These are phyloP conservation scores for Candida sp. DNA, from an alignment of 1,139 yeast species.

Conservation along the genomic window DNA sequence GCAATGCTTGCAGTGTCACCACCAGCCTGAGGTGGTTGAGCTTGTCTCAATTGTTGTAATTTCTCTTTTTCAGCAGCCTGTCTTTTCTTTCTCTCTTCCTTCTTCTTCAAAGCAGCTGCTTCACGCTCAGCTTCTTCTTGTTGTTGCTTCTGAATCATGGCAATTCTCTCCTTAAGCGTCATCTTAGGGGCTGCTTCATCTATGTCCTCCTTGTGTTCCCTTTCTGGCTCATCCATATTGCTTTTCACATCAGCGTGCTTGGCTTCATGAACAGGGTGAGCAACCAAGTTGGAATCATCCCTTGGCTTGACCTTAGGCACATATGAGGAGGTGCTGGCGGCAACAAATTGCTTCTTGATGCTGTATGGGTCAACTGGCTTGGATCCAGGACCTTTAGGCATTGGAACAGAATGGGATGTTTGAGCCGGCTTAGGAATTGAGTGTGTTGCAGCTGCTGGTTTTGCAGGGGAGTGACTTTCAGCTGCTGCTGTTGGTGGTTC, in stretches of 20 bases:
- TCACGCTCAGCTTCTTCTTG: constrained; percentile 80
- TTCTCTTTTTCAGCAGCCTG: constrained; percentile 25
- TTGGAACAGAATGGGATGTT: constrained; percentile 4
- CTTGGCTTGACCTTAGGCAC: constrained; percentile 49
- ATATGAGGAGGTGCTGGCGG: constrained; percentile 46
- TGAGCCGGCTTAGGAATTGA: constrained; percentile 1
- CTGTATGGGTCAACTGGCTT: constrained; percentile 45
- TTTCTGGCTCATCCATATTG: constrained; percentile 17
- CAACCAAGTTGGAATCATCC: constrained; percentile 39
- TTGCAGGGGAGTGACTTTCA: constrained; percentile 8
- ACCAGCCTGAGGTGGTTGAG: constrained; percentile 14
- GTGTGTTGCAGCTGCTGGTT: constrained; percentile 7
- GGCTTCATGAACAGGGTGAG: constrained; percentile 31
- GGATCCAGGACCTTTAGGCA: constrained; percentile 31
- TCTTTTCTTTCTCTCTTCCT: constrained; percentile 57
- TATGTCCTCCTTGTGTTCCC: constrained; percentile 10
- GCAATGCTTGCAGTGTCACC: not conserved
- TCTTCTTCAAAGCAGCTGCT: constrained; percentile 61
- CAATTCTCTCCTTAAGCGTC: constrained; percentile 87
- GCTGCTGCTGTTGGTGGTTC: constrained; percentile 3
- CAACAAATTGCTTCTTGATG: constrained; percentile 47
- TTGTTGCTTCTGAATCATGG: constrained; percentile 80
- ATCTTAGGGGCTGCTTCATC: constrained; percentile 70
- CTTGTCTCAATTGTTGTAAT: constrained; percentile 14
- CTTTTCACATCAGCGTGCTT: constrained; percentile 26